Conservation (phyloP, 2,329 filamentous ascomycete species). For the Diplocarpon rosae region DNA sequence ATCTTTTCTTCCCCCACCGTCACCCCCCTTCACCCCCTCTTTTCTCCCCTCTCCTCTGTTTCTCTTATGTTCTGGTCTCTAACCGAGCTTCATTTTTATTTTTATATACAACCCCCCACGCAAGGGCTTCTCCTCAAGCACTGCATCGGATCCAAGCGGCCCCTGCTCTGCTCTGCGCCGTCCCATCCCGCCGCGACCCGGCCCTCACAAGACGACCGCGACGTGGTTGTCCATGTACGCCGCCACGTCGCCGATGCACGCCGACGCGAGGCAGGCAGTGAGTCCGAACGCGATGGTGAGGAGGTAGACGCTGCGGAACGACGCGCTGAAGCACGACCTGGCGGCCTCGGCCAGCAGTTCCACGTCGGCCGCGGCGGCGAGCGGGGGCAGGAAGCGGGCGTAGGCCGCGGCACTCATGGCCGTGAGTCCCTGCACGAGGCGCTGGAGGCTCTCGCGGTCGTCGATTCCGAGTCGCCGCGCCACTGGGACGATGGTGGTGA, state of each 20-base stretch:
- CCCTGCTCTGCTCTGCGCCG: too few species aligned
- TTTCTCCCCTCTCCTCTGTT: too few species aligned
- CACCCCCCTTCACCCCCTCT: too few species aligned
- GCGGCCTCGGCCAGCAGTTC: constrained; percentile 33
- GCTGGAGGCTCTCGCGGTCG: constrained; percentile 32
- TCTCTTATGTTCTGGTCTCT: too few species aligned
- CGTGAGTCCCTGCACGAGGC: constrained; percentile 27
- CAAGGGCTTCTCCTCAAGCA: too few species aligned
- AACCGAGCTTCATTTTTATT: too few species aligned
- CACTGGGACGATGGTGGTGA: constrained; percentile 1
- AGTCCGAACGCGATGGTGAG: constrained; percentile 41
- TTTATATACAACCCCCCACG: too few species aligned
- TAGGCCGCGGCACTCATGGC: constrained; percentile 29
- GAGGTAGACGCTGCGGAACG: constrained; percentile 34
- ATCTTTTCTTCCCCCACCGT: too few species aligned
- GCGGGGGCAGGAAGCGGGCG: constrained; percentile 14
- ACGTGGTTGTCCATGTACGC: constrained; percentile 38
- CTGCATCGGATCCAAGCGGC: too few species aligned
- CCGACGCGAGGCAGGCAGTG: constrained; percentile 36
- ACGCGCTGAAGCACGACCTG: constrained; percentile 28
- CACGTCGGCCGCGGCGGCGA: constrained; percentile 36
- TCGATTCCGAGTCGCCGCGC: constrained; percentile 29
- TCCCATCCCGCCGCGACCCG: too few species aligned
- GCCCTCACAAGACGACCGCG: constrained; percentile 31
- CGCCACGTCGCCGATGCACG: constrained; percentile 38